These are phyloP conservation scores for Collybia sp. DNA, from an alignment of 768 basidiomycete genomes.

Conservation along the genomic window DNA sequence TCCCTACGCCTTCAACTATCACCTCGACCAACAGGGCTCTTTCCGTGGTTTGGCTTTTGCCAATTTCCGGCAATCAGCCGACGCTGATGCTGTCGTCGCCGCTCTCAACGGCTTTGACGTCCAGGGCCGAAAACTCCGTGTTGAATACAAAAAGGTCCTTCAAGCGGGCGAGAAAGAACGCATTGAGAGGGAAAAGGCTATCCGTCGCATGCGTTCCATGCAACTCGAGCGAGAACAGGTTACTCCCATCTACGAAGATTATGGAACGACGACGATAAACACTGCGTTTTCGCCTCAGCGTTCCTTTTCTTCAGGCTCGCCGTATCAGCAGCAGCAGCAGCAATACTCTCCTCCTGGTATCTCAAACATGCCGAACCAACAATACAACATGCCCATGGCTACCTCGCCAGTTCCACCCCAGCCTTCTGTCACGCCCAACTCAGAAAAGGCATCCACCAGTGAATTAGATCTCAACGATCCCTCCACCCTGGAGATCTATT, in stretches of 20 bases:
- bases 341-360: constrained; percentile 68
- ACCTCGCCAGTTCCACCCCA: constrained; percentile 52
- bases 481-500: constrained; percentile 94
- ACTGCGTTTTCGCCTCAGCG: constrained; percentile 67
- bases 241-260: constrained; percentile 67
- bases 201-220: constrained; percentile 96
- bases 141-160: constrained; percentile 99
- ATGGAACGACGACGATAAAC: constrained; percentile 50
- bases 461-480: constrained; percentile 97
- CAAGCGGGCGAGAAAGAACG: constrained; percentile 99
- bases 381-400: constrained; percentile 37
- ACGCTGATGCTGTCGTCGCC: constrained; percentile 93
- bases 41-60: constrained; percentile 98
- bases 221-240: constrained; percentile 84
- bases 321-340: constrained; percentile 47
- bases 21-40: constrained; percentile 91
- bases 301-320: constrained; percentile 61
- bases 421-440: constrained; percentile 52
- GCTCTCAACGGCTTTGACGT: constrained; percentile 96
- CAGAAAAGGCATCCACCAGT: constrained; percentile 56
- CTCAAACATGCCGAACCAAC: constrained; percentile 38
- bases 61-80: constrained; percentile 88
- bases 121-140: constrained; percentile 93
- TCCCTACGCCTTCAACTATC: constrained; percentile 99
- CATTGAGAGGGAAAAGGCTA: constrained; percentile 97